Evolutionary conservation across 176 grass and related monocot genomes (phyloP), one percentile per base, ranked within the genome.

Genomic region (Juncus effusus): DNA sequence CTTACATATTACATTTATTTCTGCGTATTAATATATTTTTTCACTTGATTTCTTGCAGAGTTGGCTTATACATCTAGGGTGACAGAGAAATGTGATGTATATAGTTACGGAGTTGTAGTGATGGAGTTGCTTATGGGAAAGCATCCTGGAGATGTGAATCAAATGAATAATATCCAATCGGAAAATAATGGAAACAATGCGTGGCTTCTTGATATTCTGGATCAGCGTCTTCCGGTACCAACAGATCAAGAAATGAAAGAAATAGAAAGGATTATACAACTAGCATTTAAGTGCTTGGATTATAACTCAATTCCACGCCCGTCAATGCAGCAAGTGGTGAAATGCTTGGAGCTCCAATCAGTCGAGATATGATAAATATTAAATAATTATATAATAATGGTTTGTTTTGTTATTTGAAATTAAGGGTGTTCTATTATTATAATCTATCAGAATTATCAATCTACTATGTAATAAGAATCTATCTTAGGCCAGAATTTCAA

Each of bases 71-170:
- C 41, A 3, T 52, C 60, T 42, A 78, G 37, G 3, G 64, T 63
- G 36, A 78, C 65, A 0, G 56, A 19, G 10, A 78, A 78, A 55
- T 70, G 56, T 10, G 76, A 78, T 9, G 64, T 78, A 13, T 78
- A 78, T 13, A 78, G 76, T 14, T 78, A 70, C 13, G 76, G 76
- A 40, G 56, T 78, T 5, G 41, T 78, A 2, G 3, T 61, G 51
- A 13, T 78, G 3, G 76, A 78, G 6, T 0, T 70, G 42, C 44
- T 77, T 53, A 67, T 60, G 38, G 74, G 74, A 77, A 67, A 12
- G 39, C 63, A 77, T 64, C 62, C 50, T 3, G 51, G 49, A 13
- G 15, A 67, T 45, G 40, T 60, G 9, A 66, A 63, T n/a, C 0
- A 12, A n/a, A 37, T 59, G 1, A 12, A 12, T 28, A 36, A 37